These are phyloP conservation scores for Microbotryomycetes sp. DNA, from an alignment of 1,284 basidiomycete genomes.

Conservation along the genomic window DNA sequence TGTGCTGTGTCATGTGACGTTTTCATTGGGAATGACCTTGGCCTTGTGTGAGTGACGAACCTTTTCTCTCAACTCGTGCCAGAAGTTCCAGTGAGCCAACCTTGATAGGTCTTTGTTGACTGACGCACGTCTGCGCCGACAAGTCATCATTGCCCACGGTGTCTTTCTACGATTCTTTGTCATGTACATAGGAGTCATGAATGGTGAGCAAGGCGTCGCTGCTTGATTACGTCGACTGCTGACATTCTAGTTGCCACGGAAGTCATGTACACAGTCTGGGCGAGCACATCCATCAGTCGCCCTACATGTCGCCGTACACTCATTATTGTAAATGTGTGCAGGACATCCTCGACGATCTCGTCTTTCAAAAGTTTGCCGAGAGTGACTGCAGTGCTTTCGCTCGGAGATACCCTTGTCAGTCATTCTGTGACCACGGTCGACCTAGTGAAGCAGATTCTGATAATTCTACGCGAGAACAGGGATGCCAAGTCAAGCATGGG, in stretches of 20 bases:
- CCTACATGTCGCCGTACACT: no score
- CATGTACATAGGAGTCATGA: slow-evolving; percentile 16
- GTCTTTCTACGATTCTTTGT: slow-evolving; percentile 19
- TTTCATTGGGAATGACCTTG: neutral
- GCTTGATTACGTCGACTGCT: no score
- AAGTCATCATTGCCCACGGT: slow-evolving; percentile 21
- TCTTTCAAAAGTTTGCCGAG: slow-evolving; percentile 23
- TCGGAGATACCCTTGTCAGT: slow-evolving; percentile 12
- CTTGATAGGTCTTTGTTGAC: neutral
- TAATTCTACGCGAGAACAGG: neutral
- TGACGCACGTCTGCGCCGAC: neutral
- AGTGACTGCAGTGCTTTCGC: slow-evolving; percentile 20
- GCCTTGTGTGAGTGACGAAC: neutral
- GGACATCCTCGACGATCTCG: slow-evolving; percentile 24
- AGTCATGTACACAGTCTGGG: neutral
- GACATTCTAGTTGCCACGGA: no score
- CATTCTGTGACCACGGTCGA: neutral
- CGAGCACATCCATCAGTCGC: no score
- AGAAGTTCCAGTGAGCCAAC: neutral
- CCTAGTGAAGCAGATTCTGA: neutral
- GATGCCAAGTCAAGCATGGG: slow-evolving; percentile 25
- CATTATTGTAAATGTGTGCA: no score
- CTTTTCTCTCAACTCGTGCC: neutral
- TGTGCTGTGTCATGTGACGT: slow-evolving; percentile 12
- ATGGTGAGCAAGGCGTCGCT: no score